Evolutionary conservation across 306 rosid genomes (phyloP), one percentile per base, ranked within the genome.

Genomic region (Gleditsia sinensis): DNA sequence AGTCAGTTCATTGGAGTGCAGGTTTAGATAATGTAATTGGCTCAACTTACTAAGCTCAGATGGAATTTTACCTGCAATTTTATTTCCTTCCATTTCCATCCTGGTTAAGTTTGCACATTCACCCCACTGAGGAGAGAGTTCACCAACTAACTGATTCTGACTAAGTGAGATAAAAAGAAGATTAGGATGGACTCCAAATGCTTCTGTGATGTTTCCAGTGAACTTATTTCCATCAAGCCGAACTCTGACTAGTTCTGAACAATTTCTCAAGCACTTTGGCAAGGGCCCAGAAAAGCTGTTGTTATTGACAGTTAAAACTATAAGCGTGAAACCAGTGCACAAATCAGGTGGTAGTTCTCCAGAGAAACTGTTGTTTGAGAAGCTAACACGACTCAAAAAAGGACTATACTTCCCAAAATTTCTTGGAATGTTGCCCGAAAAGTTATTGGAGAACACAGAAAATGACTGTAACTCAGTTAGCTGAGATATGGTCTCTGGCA

Each of bases 291-390:
- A 78, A 71, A 89, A 79, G 69, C 71, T 79, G 83, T 91, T 89
- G 62, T 55, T 77, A 28, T 75, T 81, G 55, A 72, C 81, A 1
- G 82, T 37, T 24, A 91, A 40, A 17, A 0, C 0, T n/a, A 4
- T 7, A 69, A 89, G 75, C 1, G 24, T 19, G 40, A 67, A 45
- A 16, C 85, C 81, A 13, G 75, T 77, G 17, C 95, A 91, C 48
- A 91, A 48, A 20, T 79, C 81, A 50, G 86, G 70, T 17, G 97
- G 97, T 69, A 92, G 65, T 64, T 81, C 85, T 78, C 96, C 93
- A 2, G 84, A 72, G 79, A 92, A 89, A 45, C 59, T 81, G 88
- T 89, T 92, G 82, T 84, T 78, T 6, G 96, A 83, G 49, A 88
- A 78, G 79, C 70, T 83, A 43, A 86, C 70, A 21, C 0, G 3